These are phyloP conservation scores for Verticillium albo-atrum DNA, from an alignment of 2,329 filamentous ascomycete genomes.

Conservation along the genomic window DNA sequence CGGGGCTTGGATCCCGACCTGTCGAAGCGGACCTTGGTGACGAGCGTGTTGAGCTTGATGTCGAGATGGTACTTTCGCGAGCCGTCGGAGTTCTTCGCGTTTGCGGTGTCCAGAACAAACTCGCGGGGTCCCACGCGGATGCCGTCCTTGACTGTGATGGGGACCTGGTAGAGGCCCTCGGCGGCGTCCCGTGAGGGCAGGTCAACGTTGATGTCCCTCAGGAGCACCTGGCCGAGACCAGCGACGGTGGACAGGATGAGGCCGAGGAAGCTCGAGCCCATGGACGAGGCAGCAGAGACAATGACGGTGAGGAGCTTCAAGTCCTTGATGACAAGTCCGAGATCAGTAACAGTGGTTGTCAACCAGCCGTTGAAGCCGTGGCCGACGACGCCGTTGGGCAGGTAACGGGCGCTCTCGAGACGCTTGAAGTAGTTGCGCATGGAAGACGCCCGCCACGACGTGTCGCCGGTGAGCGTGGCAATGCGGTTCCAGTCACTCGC, in stretches of 20 bases:
- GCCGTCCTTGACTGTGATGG: conserved; percentile 37
- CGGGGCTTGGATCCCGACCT: conserved; percentile 26
- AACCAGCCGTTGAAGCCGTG: conserved; percentile 56
- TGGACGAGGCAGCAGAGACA: conserved; percentile 21
- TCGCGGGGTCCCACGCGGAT: conserved; percentile 45
- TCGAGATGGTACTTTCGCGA: conserved; percentile 34
- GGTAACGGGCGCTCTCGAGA: conserved; percentile 52
- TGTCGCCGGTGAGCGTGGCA: conserved; percentile 53
- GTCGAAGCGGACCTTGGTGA: conserved; percentile 35
- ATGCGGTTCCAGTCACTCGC: conserved; percentile 57
- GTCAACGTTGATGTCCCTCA: conserved; percentile 24
- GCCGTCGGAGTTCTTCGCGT: conserved; percentile 41
- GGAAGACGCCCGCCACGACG: conserved; percentile 51
- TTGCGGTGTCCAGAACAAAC: conserved; percentile 42
- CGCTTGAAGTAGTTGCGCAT: conserved; percentile 57
- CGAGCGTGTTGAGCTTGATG: conserved; percentile 29
- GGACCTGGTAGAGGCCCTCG: conserved; percentile 43
- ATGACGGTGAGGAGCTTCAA: conserved; percentile 22
- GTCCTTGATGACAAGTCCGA: conserved; percentile 20
- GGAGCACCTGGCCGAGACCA: conserved; percentile 20
- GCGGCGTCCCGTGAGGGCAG: conserved; percentile 10
- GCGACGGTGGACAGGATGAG: conserved; percentile 17
- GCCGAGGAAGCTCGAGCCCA: conserved; percentile 18
- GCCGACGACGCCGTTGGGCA: conserved; percentile 35
- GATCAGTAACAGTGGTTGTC: conserved; percentile 14